These are phyloP conservation scores for Ceratobasidium sp. DNA, from an alignment of 1,284 basidiomycete species.

Conservation along the genomic window DNA sequence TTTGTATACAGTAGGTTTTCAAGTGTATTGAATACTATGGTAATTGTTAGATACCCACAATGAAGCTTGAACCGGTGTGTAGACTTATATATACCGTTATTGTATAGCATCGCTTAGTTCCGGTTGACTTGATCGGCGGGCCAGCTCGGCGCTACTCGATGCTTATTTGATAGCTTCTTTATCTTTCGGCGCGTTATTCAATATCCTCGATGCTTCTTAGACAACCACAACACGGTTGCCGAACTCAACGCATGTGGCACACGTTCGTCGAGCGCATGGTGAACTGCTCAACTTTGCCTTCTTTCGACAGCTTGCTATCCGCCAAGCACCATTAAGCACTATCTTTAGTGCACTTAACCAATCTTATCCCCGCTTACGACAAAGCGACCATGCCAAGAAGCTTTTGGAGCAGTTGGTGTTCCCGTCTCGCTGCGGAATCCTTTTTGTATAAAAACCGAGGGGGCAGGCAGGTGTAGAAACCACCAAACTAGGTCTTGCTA, in stretches of 20 bases:
- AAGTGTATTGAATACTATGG: too few relatives aligned
- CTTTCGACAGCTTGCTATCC: conserved; percentile 19
- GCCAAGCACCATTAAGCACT: conserved; percentile 1
- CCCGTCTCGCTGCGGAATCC: conserved; percentile 11
- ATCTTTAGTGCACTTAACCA: conserved; percentile 24
- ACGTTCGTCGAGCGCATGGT: conserved; percentile 37
- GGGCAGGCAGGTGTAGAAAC: not conserved
- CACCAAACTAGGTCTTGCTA: not conserved
- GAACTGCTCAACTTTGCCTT: not conserved
- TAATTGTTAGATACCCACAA: too few relatives aligned
- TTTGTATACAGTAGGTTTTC: too few relatives aligned
- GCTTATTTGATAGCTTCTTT: conserved; percentile 15
- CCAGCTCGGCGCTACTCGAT: not conserved
- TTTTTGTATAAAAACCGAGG: not conserved
- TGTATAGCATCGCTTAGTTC: not conserved
- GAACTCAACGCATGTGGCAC: conserved; percentile 26
- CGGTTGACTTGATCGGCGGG: conserved; percentile 14
- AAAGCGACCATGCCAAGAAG: conserved; percentile 24
- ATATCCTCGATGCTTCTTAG: conserved; percentile 11
- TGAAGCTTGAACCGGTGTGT: not conserved
- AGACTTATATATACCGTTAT: not conserved
- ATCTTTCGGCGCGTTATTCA: conserved; percentile 9
- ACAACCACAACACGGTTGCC: conserved; percentile 15
- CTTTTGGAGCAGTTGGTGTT: not conserved
- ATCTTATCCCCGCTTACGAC: not conserved